Evolutionary conservation across 441 rosid species (phyloP).

Genomic region (Croton laevigatus): DNA sequence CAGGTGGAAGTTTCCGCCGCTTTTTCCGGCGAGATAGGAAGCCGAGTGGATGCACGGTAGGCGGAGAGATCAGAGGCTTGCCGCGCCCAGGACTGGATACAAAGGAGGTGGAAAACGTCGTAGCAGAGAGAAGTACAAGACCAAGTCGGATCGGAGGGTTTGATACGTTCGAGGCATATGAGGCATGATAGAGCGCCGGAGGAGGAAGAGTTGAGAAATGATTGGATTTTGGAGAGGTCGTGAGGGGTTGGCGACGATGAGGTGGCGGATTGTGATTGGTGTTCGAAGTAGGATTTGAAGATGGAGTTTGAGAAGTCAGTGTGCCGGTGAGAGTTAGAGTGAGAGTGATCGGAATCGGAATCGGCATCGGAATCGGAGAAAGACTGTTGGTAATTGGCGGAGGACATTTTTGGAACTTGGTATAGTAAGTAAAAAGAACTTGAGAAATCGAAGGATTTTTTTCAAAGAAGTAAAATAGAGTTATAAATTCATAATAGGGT

Average conservation of each 20-base stretch:
- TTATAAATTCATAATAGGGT: too few relatives aligned
- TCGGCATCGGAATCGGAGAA: conserved; percentile 12
- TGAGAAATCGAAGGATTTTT: neutral
- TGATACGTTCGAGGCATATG: conserved; percentile 90
- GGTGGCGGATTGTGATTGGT: conserved; percentile 28
- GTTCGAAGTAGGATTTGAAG: conserved; percentile 76
- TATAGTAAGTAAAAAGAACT: neutral
- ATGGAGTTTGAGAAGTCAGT: conserved; percentile 67
- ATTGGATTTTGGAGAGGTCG: conserved; percentile 81
- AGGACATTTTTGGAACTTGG: conserved; percentile 28
- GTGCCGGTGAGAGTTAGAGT: conserved; percentile 35
- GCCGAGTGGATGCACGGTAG: conserved; percentile 59
- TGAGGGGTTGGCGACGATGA: conserved; percentile 43
- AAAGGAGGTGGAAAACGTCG: conserved; percentile 76
- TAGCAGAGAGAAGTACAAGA: conserved; percentile 77
- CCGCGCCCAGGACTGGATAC: conserved; percentile 95
- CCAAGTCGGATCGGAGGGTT: conserved; percentile 81
- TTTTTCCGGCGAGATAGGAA: conserved; percentile 45
- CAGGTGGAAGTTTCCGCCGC: conserved; percentile 56
- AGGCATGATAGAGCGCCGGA: conserved; percentile 89
- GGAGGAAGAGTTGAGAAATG: conserved; percentile 77
- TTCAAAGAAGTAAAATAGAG: neutral
- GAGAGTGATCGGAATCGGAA: conserved; percentile 33
- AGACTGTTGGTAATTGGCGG: conserved; percentile 24
- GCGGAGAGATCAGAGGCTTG: conserved; percentile 71